phyloP scores from a whole-genome alignment of 1,284 basidiomycete genomes.

The Thelephora terrestris region DNA sequence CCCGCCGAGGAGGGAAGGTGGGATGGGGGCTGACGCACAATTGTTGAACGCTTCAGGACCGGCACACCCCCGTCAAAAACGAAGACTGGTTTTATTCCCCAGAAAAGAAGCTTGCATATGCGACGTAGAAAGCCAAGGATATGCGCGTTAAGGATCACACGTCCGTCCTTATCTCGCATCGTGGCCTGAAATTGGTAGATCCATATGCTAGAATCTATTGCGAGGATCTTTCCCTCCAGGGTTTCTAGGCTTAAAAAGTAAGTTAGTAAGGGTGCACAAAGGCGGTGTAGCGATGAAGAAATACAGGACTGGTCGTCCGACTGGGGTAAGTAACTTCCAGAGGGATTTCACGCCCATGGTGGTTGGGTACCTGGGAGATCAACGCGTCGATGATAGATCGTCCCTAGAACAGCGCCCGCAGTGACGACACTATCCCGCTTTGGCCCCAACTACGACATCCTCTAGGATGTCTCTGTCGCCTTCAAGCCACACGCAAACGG shows the following conservation, averaged over 20 bases:
- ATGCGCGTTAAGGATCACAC: constrained; percentile 87
- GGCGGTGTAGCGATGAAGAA: constrained; percentile 2
- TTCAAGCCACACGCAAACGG: too few relatives aligned
- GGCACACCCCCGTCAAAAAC: constrained; percentile 97
- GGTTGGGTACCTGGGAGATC: constrained; percentile 1
- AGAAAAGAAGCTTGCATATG: constrained; percentile 92
- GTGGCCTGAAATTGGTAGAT: constrained; percentile 98
- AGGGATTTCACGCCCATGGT: constrained; percentile 91
- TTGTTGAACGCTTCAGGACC: constrained; percentile 75
- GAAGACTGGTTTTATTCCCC: constrained; percentile 95
- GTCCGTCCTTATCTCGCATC: constrained; percentile 96
- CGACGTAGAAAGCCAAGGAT: constrained; percentile 89
- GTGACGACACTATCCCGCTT: too few relatives aligned
- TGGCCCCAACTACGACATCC: too few relatives aligned
- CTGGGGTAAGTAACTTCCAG: constrained; percentile 86
- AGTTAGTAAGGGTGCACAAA: constrained; percentile 5
- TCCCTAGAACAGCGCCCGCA: too few relatives aligned
- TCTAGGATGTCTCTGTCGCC: too few relatives aligned
- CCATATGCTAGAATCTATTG: constrained; percentile 99
- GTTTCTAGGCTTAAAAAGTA: constrained; percentile 66
- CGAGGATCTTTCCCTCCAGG: constrained; percentile 83
- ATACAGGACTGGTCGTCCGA: constrained; percentile 82
- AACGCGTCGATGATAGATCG: neutral
- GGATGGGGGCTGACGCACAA: constrained; percentile 43
- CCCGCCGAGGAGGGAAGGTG: neutral